Conservation (phyloP, 345 rosid genomes). For the Acer saccharum region DNA sequence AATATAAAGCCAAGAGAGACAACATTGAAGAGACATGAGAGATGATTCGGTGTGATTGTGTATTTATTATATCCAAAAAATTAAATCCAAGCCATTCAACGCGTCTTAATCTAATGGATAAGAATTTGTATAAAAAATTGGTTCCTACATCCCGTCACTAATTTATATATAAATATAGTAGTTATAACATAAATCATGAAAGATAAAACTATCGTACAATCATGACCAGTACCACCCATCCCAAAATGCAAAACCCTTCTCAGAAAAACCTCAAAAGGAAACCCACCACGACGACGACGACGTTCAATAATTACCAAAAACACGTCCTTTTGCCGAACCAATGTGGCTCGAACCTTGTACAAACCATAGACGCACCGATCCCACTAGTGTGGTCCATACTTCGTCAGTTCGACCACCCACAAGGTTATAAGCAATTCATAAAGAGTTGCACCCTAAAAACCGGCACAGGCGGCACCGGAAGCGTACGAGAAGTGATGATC, state of each 20-base stretch:
- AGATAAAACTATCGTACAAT: too few relatives aligned
- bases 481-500: constrained; percentile 48
- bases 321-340: constrained; percentile 29
- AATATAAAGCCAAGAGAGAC: too few relatives aligned
- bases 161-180: too few relatives aligned
- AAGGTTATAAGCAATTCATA: constrained; percentile 63
- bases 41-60: too few relatives aligned
- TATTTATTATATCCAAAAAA: too few relatives aligned
- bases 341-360: constrained; percentile 52
- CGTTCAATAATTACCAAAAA: constrained; percentile 14
- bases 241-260: neutral
- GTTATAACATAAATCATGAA: too few relatives aligned
- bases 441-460: constrained; percentile 50
- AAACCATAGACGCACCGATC: constrained; percentile 61
- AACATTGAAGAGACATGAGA: too few relatives aligned
- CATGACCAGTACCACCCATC: neutral
- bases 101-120: too few relatives aligned
- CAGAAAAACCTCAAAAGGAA: neutral
- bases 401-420: constrained; percentile 64
- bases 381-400: constrained; percentile 67
- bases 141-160: too few relatives aligned
- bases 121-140: too few relatives aligned
- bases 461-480: constrained; percentile 44
- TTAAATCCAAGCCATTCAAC: too few relatives aligned
- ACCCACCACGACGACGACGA: constrained; percentile 19